Base-by-base conservation (phyloP, 306 rosid species). In the Begonia fuchsioides region DNA sequence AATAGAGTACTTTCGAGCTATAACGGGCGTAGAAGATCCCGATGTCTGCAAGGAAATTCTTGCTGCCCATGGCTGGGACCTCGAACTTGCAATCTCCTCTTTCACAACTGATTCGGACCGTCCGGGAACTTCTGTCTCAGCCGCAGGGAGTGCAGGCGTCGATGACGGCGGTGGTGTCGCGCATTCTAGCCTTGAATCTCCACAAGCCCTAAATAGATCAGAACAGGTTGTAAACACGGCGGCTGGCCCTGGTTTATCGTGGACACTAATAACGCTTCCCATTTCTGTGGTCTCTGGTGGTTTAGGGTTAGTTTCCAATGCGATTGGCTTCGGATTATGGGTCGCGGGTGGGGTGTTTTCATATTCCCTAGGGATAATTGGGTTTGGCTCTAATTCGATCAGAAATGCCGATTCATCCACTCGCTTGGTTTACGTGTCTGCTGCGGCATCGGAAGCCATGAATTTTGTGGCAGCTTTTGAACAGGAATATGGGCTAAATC, bases 321-420 rank as follows among this genome's bases (percentile, higher is more conserved):
- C 96, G 1, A 69, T 92, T 65, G 93, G 98, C 0, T 57, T 92
- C 5, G 96, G 98, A 2, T 20, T 92, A 0, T 92, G 98, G 98
- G 93, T 85, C 17, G 98, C 94, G 3, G 94, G 98, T 5, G 98
- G 98, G 4, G 80, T 92, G 17, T 73, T 92, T 2, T 85, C 98
- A 3, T 92, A 82, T 60, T 85, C 96, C 4, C 63, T 92, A 2
- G 96, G n/a, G 8, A 53, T 92, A 45, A n/a, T 92, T 2, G 96
- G 98, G 5, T n/a, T 85, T n/a, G 79, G 78, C 49, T 39, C 71
- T 9, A 44, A 62, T 13, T 38, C 63, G 6, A 53, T 56, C 13
- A 55, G 67, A 26, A 49, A 48, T 6, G 58, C 56, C 15, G 80
- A 68, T 11, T 58, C 79, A 2, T 48, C 84, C 0, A 59, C 79